Evolutionary conservation across 352 stramenopile species (phyloP), one percentile per base, ranked within the genome.

Genomic region (Phytophthora melonis): DNA sequence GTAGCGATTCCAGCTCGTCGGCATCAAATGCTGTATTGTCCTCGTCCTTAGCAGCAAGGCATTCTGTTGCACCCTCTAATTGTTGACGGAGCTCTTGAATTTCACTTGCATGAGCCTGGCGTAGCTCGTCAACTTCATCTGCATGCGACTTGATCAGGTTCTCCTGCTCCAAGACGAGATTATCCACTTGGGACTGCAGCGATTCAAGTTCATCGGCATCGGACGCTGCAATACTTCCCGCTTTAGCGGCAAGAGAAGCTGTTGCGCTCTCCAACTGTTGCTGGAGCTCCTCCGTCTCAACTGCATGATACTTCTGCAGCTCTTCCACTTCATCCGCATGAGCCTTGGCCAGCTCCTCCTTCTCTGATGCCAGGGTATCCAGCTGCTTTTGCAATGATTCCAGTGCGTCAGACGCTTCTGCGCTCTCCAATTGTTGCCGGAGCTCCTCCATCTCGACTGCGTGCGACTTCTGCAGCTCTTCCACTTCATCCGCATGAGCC

Each of bases 361-460:
- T 81, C 25, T 76, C 68, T 0, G 52, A 59, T 2, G 41, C 57
- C 52, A 82, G 64, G 19, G 54, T 59, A 11, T 74, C 71, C 9
- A 87, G 23, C 2, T 25, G 23, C 1, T 32, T 32, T 25, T 25
- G 23, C 23, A 25, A 25, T 25, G 23, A 25, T 25, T 25, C 23
- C 23, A 25, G 23, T 25, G 23, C 23, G 23, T 25, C 23, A 25
- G 23, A 32, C 27, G 27, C 27, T 32, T 32, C 27, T 32, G 62
- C 62, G 39, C 53, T 67, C 52, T 69, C 72, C 1, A 83, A 54
- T 55, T 83, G 72, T 9, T 57, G 62, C 16, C 75, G 70, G 7
- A 80, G 57, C 21, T 77, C 76, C n/a, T 77, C 66, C 3, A 80
- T 45, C 18, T 74, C 74, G 11, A 68, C 68, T 13, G n/a, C 5